Evolutionary conservation across 2,329 filamentous ascomycete species (phyloP), one percentile per base, ranked within the genome.

Genomic region (Acrocalymma vagum): DNA sequence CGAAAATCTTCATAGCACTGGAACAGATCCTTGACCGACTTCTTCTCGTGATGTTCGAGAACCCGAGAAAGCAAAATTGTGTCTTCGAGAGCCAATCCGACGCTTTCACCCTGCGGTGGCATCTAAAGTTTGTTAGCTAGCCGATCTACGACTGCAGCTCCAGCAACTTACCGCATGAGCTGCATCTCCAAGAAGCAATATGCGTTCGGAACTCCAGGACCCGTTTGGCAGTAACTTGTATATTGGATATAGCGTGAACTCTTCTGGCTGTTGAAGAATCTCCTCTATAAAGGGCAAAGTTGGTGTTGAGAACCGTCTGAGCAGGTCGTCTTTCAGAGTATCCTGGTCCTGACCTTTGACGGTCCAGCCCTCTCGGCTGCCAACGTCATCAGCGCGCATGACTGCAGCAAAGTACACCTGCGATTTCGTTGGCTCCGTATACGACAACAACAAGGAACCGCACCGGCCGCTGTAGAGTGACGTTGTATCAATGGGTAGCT

Each of bases 51-150:
- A 6, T 61, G 50, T 2, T 63, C 48, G 2, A 76, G 44, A 11
- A 71, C 62, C 2, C 71, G 67, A 9, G 72, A 67, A 39, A 77
- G 67, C 0, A 75, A 49, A 16, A 77, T 70, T 2, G 69, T 69
- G 38, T 76, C 74, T 42, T 76, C 74, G 5, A 77, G 60, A 1
- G 72, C 72, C 34, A 73, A 71, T 1, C 72, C 69, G 6, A 72
- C 72, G 5, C 71, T 73, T 55, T 77, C 74, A 29, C 74, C 74
- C 15, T 70, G 69, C 0, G 74, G 74, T 2, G 74, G 73, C 74
- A 77, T 76, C 72, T 75, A 21, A 9, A 31, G n/a, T 13, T 6
- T 38, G 34, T 43, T 34, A 31, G 23, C 22, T 25, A 16, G 31
- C n/a, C 7, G 6, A 9, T 9, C 9, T 10, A 25, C 20, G 3